Evolutionary conservation across 208 protist species (phyloP).

Genomic region (Histomonas meleagridis): DNA sequence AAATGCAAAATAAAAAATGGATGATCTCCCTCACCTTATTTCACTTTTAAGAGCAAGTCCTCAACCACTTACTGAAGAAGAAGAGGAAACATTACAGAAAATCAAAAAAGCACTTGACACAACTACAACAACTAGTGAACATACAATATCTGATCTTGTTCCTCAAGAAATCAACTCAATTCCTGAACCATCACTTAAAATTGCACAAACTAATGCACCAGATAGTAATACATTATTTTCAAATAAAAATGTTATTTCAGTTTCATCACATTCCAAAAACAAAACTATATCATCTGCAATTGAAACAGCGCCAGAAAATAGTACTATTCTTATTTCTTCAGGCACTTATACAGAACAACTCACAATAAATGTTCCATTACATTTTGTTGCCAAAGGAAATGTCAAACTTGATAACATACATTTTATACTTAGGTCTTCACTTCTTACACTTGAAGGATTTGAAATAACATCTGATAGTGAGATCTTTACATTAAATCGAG

Average conservation of each 20-base stretch:
- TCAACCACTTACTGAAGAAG: background rate
- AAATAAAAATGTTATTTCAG: background rate
- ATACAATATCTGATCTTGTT: background rate
- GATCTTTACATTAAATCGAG: background rate
- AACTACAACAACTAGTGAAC: background rate
- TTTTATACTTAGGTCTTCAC: background rate
- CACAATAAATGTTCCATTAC: background rate
- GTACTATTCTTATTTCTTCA: background rate
- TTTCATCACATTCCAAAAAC: background rate
- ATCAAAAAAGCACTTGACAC: background rate
- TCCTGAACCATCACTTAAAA: background rate
- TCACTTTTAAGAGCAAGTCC: background rate
- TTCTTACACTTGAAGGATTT: background rate
- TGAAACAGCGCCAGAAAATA: background rate
- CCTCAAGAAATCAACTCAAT: background rate
- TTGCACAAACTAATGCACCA: too few relatives aligned
- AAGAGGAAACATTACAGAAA: background rate
- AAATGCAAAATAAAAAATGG: constrained; percentile 20
- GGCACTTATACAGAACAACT: background rate
- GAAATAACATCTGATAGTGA: background rate
- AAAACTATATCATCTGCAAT: background rate
- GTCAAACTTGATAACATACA: background rate
- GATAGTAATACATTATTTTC: background rate
- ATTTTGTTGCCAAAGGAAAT: background rate
- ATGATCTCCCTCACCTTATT: background rate